Percentiles rank a stretch among this genome's conserved stretches.
phyloP scores from a whole-genome alignment of 2,329 filamentous ascomycete genomes.

The Verticillium klebahnii region DNA sequence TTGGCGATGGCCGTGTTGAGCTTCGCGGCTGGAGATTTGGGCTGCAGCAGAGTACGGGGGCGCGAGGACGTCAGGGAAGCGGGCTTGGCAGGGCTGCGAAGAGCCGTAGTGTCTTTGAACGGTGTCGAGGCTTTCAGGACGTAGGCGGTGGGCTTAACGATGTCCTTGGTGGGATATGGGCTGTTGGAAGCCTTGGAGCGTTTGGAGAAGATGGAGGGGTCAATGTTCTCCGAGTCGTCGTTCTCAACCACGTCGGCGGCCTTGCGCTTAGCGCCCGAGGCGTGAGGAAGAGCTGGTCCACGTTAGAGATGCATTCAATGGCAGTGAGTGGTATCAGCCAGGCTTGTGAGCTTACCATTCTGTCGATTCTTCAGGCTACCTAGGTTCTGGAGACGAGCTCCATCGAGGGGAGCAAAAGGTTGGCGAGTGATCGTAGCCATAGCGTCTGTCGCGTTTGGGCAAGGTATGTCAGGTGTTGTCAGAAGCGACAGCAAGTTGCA shows the following conservation, averaged over 20 bases:
- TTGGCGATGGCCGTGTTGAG: constrained; percentile 38
- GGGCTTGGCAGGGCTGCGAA: constrained; percentile 20
- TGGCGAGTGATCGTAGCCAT: constrained; percentile 60
- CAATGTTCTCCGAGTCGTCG: constrained; percentile 58
- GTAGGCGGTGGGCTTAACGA: constrained; percentile 44
- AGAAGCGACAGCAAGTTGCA: not conserved
- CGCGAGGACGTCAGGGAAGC: constrained; percentile 26
- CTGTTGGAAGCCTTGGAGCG: constrained; percentile 48
- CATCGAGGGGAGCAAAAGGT: constrained; percentile 71
- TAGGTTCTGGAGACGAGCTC: constrained; percentile 64
- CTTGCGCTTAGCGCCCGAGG: constrained; percentile 51
- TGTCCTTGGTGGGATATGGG: constrained; percentile 34
- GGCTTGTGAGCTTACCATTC: constrained; percentile 49
- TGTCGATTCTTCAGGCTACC: constrained; percentile 76
- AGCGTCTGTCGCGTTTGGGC: constrained; percentile 7
- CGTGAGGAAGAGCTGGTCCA: constrained; percentile 32
- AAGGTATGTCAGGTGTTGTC: not conserved
- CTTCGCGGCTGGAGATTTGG: constrained; percentile 47
- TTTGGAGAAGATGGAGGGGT: constrained; percentile 54
- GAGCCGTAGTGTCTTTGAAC: not conserved
- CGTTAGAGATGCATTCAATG: not conserved
- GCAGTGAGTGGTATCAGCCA: not conserved
- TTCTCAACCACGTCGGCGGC: constrained; percentile 43
- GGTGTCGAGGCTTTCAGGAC: constrained; percentile 32
- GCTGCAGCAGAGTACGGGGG: constrained; percentile 41